Conservation (phyloP, 1,139 yeast genomes). For the Debaryomyces udenii region DNA sequence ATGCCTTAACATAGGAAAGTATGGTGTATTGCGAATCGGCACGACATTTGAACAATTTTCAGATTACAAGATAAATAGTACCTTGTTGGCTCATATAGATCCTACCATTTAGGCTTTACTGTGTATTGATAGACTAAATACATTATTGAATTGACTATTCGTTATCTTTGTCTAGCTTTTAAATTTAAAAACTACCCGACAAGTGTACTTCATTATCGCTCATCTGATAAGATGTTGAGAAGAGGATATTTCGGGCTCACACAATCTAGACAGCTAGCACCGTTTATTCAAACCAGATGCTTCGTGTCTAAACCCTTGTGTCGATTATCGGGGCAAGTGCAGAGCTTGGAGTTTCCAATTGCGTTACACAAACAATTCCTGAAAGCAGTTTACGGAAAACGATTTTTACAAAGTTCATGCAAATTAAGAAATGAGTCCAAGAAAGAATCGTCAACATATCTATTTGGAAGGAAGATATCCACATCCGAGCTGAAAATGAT, state of each 20-base stretch:
- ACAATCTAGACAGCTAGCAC: not conserved
- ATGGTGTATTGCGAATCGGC: not conserved
- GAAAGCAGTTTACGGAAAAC: not conserved
- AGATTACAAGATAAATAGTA: too few species aligned
- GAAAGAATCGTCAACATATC: slow-evolving; percentile 5
- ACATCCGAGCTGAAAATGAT: slow-evolving; percentile 65
- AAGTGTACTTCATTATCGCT: not conserved
- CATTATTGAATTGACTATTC: not conserved
- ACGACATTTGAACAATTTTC: slow-evolving; percentile 1
- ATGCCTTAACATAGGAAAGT: too few species aligned
- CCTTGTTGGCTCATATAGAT: too few species aligned
- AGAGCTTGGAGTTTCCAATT: not conserved
- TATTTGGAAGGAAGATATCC: slow-evolving; percentile 29
- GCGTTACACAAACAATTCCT: not conserved
- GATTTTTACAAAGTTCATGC: slow-evolving; percentile 1
- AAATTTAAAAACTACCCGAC: not conserved
- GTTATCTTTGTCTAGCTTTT: not conserved
- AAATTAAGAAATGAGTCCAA: not conserved
- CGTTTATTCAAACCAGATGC: slow-evolving; percentile 7
- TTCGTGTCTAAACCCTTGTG: not conserved
- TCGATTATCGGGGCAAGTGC: not conserved
- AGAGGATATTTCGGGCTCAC: slow-evolving; percentile 5
- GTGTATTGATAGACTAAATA: too few species aligned
- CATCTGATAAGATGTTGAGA: slow-evolving; percentile 10
- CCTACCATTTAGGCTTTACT: too few species aligned